Base-by-base conservation (phyloP, 148 eudicot genomes). In the Arctostaphylos glauca region DNA sequence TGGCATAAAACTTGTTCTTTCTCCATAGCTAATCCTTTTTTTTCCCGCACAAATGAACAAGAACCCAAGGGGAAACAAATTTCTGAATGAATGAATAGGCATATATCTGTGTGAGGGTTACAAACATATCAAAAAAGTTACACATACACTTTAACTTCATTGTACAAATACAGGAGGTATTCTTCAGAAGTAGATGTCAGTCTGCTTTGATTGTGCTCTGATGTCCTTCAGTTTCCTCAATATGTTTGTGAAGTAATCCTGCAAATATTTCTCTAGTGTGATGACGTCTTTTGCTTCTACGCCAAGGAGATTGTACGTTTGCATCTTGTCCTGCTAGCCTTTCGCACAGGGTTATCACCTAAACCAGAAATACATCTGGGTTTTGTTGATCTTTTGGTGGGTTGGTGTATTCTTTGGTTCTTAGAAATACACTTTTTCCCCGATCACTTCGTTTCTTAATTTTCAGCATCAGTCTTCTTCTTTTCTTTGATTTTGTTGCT, bases 271-370 rank as follows among this genome's bases (percentile, higher is more conserved):
- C 91, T 96, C 99, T 21, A 96, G 84, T 4, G 94, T 78, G 41
- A 88, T 71, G 3, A 96, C 72, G 44, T 92, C 99, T 86, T 94
- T 96, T 52, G 87, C 85, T 75, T 96, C 99, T 80, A 96, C 98
- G 4, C 99, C 98, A n/a, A 96, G 94, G 83, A 90, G 87, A 14
- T 80, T 70, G 87, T 96, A 96, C 7, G 89, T 96, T 94, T 43
- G 99, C 99, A 91, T 96, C 99, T 89, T 96, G 99, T 73, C 98
- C 99, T 2, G 98, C 99, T 81, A 96, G 94, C 92, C 99, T 96
- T 88, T 96, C 99, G 78, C 99, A 94, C 85, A 96, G 87, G n/a
- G 99, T 92, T 80, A 96, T 94, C 84, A 96, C 99, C 99, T 96
- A 86, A 60, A 84, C 52, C 81, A 88, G n/a, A n/a, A n/a, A n/a